Evolutionary conservation across 179 eudicot genomes (phyloP).

Genomic region (Corrigiola litoralis): DNA sequence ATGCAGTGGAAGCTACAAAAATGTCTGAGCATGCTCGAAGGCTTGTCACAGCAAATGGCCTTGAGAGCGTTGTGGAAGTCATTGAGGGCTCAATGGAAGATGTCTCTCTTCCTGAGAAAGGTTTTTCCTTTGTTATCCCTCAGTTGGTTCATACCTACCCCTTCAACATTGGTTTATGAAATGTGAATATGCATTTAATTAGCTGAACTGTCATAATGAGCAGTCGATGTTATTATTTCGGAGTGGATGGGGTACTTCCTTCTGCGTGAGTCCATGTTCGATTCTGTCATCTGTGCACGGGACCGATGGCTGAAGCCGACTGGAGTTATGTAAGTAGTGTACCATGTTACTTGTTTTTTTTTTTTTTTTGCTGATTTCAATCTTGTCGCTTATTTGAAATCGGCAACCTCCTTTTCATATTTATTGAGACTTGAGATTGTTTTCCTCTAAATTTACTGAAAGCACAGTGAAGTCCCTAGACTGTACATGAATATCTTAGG

Average conservation of each 20-base stretch:
- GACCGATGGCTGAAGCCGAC: conserved; percentile 93
- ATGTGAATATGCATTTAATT: conserved; percentile 7
- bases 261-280: conserved; percentile 98
- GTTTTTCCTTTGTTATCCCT: conserved; percentile 24
- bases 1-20: conserved; percentile 98
- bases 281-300: conserved; percentile 93
- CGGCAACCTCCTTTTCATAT: neutral
- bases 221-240: conserved; percentile 94
- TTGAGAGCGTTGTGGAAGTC: conserved; percentile 75
- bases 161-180: neutral
- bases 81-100: conserved; percentile 95
- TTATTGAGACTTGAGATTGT: neutral
- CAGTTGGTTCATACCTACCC: neutral
- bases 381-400: neutral
- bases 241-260: conserved; percentile 99
- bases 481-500: neutral
- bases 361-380: neutral
- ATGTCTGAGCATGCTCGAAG: conserved; percentile 88
- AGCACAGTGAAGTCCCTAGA: no score
- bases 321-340: conserved; percentile 78
- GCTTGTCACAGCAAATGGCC: conserved; percentile 80
- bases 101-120: conserved; percentile 81
- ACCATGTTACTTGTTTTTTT: neutral
- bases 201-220: conserved; percentile 21
- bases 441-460: neutral